Base-by-base conservation (phyloP, 1,284 basidiomycete genomes). In the Microbotryum scabiosae region DNA sequence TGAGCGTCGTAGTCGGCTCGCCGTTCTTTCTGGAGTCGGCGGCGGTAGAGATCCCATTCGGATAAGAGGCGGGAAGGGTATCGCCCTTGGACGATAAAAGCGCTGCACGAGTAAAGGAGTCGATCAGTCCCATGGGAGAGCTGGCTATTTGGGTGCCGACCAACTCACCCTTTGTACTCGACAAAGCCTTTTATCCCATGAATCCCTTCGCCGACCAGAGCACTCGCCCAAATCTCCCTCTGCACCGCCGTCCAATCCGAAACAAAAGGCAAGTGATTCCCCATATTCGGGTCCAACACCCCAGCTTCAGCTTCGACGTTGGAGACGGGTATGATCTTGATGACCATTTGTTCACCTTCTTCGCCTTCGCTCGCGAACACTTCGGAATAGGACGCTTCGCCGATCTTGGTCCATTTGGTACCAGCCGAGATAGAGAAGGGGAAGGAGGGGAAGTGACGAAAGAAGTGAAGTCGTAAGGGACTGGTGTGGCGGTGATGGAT, bases 331-430 rank as follows among this genome's bases (percentile, higher is more conserved):
- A 96, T 84, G 53, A 94, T 81, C 77, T 96, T 96, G 68, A 93
- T 79, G 20, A 94, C 90, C 43, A 90, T 83, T 67, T 85, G 82
- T 54, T 64, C 62, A 5, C 57, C 66, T 23, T 55, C 57, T 47
- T 28, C 64, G 23, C 41, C 54, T 14, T 85, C 84, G 54, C 92
- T 84, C 5, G 85, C 85, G 76, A 90, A 98, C n/a, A 98, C 96
- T 73, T 98, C 94, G 0, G 91, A 96, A 75, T 88, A 98, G 53
- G 88, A 91, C 14, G 94, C 94, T 76, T 98, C 94, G 51, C 93
- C 94, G 57, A 97, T 85, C 76, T 98, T 98, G 65, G 78, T 79
- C 71, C 71, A 72, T 14, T 23, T 48, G 7, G 55, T 26, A 26
- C 51, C 36, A 5, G 32, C 25, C 16, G 43, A 47, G 36, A 25